Conservation (phyloP, 192 early-diverging fungal genomes). For the Coemansia sp. region DNA sequence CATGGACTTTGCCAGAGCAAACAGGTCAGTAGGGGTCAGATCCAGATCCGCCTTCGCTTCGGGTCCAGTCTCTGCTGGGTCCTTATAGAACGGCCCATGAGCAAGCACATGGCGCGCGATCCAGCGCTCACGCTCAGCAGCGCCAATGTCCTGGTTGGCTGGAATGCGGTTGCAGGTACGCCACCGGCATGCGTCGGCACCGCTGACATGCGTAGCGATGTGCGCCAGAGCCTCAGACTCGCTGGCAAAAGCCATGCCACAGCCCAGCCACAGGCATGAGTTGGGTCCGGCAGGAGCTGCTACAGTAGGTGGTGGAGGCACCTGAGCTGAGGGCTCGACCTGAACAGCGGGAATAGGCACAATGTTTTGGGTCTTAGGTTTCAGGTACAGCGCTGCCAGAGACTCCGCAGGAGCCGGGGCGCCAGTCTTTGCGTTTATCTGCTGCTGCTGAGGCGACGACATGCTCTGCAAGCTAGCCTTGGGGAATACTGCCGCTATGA, state of each 20-base stretch:
- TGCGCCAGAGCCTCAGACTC: constrained; percentile 41
- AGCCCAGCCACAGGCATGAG: constrained; percentile 36
- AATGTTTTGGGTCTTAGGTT: constrained; percentile 24
- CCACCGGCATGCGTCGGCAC: constrained; percentile 52
- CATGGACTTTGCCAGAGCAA: constrained; percentile 11
- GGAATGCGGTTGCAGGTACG: constrained; percentile 46
- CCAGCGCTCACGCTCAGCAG: constrained; percentile 19
- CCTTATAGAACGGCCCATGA: constrained; percentile 44
- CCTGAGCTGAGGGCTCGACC: constrained; percentile 10
- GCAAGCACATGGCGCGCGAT: constrained; percentile 32
- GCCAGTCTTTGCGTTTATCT: neutral
- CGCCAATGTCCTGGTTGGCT: neutral
- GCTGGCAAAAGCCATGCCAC: constrained; percentile 19
- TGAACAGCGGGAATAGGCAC: constrained; percentile 40
- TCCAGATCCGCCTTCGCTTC: neutral
- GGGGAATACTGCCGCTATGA: constrained; percentile 51
- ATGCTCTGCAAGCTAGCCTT: constrained; percentile 29
- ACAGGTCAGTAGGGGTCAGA: neutral
- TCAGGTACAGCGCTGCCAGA: constrained; percentile 27
- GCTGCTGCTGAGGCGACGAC: neutral
- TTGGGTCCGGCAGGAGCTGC: constrained; percentile 14
- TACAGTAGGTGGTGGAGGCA: neutral
- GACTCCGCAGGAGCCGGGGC: constrained; percentile 12
- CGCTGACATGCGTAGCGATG: constrained; percentile 9
- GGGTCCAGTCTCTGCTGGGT: neutral